Evolutionary conservation across 1,139 yeast genomes (phyloP).

Genomic region (Sugiyamaella sp.): DNA sequence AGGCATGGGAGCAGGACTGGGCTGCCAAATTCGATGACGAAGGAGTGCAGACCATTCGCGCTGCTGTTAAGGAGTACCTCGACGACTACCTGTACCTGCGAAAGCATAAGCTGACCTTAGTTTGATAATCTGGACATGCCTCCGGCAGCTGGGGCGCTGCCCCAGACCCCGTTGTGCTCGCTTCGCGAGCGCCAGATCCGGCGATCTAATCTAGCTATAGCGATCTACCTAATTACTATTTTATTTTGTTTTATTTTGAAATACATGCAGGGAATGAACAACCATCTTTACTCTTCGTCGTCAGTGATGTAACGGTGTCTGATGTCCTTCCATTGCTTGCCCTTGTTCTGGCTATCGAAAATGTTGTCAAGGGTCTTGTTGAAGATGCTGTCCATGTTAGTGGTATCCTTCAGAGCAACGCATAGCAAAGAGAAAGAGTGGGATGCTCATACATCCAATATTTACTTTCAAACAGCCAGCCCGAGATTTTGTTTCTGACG

Average conservation of each 20-base stretch:
- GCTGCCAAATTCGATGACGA: constrained; percentile 27
- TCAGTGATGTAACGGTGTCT: constrained; percentile 56
- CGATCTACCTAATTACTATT: background rate
- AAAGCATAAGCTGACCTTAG: constrained; percentile 12
- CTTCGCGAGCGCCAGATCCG: background rate
- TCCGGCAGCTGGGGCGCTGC: background rate
- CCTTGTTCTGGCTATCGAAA: constrained; percentile 89
- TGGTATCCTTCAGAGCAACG: too few species aligned
- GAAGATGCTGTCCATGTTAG: constrained; percentile 50
- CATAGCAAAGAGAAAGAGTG: too few species aligned
- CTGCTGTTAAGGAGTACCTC: constrained; percentile 31
- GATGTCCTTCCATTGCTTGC: constrained; percentile 97
- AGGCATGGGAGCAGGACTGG: constrained; percentile 34
- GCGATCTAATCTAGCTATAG: background rate
- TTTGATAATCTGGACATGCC: background rate
- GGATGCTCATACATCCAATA: too few species aligned
- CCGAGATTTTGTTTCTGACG: background rate
- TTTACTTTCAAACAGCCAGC: too few species aligned
- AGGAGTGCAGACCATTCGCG: constrained; percentile 29
- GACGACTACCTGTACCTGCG: constrained; percentile 36
- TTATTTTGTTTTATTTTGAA: background rate
- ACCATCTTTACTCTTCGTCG: constrained; percentile 29
- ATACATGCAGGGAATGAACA: background rate
- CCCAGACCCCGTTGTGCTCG: background rate
- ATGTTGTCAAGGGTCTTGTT: constrained; percentile 76